phyloP scores from a whole-genome alignment of 2,329 filamentous ascomycete genomes.

The Neopestalotiopsis sp. region DNA sequence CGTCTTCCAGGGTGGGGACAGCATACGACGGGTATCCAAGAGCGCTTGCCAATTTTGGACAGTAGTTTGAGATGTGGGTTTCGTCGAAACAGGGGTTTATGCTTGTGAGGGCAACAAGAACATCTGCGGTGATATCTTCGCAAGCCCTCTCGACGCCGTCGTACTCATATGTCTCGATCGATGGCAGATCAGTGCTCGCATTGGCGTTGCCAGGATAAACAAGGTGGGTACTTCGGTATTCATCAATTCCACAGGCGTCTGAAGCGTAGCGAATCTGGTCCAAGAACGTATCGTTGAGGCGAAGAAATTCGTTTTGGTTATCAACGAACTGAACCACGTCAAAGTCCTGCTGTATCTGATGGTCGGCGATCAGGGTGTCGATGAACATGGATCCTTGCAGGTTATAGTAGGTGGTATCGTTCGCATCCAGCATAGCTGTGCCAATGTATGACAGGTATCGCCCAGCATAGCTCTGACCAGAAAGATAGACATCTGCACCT shows the following conservation, averaged over 20 bases:
- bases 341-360: slow-evolving; percentile 43
- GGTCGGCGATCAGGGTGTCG: slow-evolving; percentile 60
- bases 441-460: slow-evolving; percentile 58
- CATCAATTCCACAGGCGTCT: slow-evolving; percentile 57
- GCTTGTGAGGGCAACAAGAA: slow-evolving; percentile 49
- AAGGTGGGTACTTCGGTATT: slow-evolving; percentile 55
- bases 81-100: slow-evolving; percentile 70
- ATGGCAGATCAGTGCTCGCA: slow-evolving; percentile 49
- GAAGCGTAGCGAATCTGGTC: slow-evolving; percentile 52
- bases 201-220: slow-evolving; percentile 62
- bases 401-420: slow-evolving; percentile 50
- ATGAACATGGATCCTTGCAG: slow-evolving; percentile 60
- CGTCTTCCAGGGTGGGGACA: background rate
- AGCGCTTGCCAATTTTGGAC: slow-evolving; percentile 65
- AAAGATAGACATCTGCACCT: slow-evolving; percentile 51
- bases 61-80: slow-evolving; percentile 68
- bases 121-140: slow-evolving; percentile 25
- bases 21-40: slow-evolving; percentile 44
- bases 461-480: slow-evolving; percentile 54
- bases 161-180: slow-evolving; percentile 47
- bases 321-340: slow-evolving; percentile 56
- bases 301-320: slow-evolving; percentile 55
- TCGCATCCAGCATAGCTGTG: slow-evolving; percentile 48
- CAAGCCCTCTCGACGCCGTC: slow-evolving; percentile 52
- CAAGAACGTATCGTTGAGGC: slow-evolving; percentile 56